These are phyloP conservation scores for Kodamaea jinghongensis DNA, from an alignment of 805 yeast genomes.

Conservation along the genomic window DNA sequence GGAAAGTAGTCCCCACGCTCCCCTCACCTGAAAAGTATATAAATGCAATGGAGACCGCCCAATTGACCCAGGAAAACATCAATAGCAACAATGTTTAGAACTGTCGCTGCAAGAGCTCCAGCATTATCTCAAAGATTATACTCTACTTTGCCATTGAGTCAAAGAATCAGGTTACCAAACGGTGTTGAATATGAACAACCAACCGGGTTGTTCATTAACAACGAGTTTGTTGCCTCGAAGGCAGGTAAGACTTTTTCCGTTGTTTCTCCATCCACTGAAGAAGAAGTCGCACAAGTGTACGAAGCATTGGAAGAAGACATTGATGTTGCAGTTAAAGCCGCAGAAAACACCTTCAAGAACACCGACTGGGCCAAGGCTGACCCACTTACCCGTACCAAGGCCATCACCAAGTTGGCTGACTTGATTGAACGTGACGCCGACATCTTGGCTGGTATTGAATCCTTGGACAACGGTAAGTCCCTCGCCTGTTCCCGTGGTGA, in stretches of 20 bases:
- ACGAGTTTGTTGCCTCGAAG: conserved; percentile 65
- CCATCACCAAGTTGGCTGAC: conserved; percentile 71
- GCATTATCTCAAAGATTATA: neutral
- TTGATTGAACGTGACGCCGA: conserved; percentile 71
- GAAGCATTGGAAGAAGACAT: conserved; percentile 80
- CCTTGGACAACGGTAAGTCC: conserved; percentile 89
- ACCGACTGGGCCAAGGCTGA: conserved; percentile 64
- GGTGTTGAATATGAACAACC: conserved; percentile 76
- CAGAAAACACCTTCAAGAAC: conserved; percentile 65
- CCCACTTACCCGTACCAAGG: conserved; percentile 64
- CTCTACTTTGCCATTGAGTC: conserved; percentile 30
- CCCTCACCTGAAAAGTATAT: conserved; percentile 5
- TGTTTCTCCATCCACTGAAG: conserved; percentile 68
- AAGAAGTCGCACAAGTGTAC: conserved; percentile 62
- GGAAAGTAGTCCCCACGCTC: conserved; percentile 4
- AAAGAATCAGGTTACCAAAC: conserved; percentile 61
- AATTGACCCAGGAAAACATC: neutral
- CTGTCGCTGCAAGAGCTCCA: conserved; percentile 3
- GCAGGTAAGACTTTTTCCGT: conserved; percentile 61
- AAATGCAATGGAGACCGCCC: neutral
- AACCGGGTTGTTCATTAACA: conserved; percentile 85
- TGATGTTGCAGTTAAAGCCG: conserved; percentile 83
- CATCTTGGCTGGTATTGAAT: conserved; percentile 73
- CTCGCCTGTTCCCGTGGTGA: conserved; percentile 69
- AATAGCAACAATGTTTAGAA: conserved; percentile 2